Base-by-base conservation (phyloP, 352 stramenopile genomes). In the Globisporangium carolinianum region DNA sequence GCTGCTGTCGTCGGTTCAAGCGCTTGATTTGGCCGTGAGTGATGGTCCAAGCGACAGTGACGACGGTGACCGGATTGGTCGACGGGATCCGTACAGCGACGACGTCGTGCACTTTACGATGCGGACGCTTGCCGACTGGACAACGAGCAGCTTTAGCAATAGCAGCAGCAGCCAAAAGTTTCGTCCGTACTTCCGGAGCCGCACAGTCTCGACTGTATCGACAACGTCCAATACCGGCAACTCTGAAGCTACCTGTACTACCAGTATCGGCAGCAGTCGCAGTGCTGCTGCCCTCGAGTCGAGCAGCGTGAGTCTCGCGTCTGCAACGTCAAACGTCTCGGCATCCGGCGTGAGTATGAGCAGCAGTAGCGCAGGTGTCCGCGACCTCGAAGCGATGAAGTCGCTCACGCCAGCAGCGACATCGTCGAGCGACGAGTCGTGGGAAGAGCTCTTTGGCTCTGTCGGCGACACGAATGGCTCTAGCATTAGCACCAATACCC, bases 331-430 rank as follows among this genome's bases (percentile, higher is more conserved):
- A 0, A 47, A 47, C n/a, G 12, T 47, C 42, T 5, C 15, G 15
- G 42, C 12, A 7, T 15, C 6, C 42, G 12, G 72, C 46, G 24
- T 32, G 24, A 56, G 68, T 50, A 53, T 62, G 14, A 68, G 62
- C 9, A 53, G n/a, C 10, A 18, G 24, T 32, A 42, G 24, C 52
- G 52, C 46, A 53, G n/a, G 53, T 55, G 65, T 72, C 5, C 68
- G 73, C 4, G 68, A 87, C 42, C 24, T 89, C 9, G 76, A 87
- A 47, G 74, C 83, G 55, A 87, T 89, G 75, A 90, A 88, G 55
- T 62, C 65, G n/a, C 78, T 85, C 45, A 66, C 65, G 38, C 58
- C 58, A 1, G 51, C 57, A 5, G 67, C 62, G 37, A 53, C 63
- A 32, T 66, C 24, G 24, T 32, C 24, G 24, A 32, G 65, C 9